These are phyloP conservation scores for Suillus luteus DNA, from an alignment of 768 basidiomycete genomes.

Conservation along the genomic window DNA sequence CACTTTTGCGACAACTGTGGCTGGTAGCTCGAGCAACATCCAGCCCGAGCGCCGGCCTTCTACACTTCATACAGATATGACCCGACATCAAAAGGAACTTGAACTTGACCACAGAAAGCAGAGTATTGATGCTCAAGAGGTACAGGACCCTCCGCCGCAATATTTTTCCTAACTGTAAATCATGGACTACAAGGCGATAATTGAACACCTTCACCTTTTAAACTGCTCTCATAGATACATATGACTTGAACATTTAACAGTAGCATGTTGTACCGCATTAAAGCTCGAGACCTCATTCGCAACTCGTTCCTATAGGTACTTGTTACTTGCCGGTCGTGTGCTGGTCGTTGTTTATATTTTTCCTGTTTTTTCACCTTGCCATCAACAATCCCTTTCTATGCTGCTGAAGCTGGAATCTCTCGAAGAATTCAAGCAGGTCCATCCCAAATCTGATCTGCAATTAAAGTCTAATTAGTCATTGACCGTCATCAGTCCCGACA, in stretches of 20 bases:
- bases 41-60: constrained; percentile 9
- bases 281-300: not conserved
- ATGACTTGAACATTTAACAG: not conserved
- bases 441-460: not conserved
- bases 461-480: not conserved
- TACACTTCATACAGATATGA: constrained; percentile 14
- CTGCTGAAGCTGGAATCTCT: not conserved
- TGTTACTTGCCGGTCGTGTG: not conserved
- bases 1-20: constrained; percentile 86
- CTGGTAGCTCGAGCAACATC: constrained; percentile 46
- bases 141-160: constrained; percentile 16
- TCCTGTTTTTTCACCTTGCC: not conserved
- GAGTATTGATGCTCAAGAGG: constrained; percentile 14
- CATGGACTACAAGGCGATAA: not conserved
- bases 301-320: not conserved
- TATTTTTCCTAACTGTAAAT: constrained; percentile 8
- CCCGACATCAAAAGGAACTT: constrained; percentile 15
- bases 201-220: not conserved
- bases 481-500: not conserved
- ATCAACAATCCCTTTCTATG: not conserved
- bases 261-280: not conserved
- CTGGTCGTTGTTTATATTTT: not conserved
- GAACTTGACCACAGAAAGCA: constrained; percentile 13
- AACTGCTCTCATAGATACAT: not conserved
- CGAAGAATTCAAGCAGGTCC: not conserved